Conservation (phyloP, 2,329 filamentous ascomycete genomes). For the Fusarium sulawesiense region DNA sequence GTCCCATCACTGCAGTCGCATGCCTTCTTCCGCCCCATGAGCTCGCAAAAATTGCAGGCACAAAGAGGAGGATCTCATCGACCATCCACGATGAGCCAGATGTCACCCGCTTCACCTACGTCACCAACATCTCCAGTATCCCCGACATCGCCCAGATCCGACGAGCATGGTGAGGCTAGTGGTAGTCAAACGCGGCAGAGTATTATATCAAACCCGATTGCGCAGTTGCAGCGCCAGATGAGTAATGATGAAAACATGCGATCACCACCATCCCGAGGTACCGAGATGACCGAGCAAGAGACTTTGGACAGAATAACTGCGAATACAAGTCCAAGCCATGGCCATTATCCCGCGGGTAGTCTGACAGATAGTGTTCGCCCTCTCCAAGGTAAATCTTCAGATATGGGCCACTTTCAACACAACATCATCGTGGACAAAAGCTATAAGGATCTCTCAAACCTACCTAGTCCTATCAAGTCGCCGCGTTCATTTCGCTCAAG, state of each 20-base stretch:
- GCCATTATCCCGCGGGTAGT: slow-evolving; percentile 68
- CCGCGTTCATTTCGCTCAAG: slow-evolving; percentile 81
- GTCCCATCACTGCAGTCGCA: slow-evolving; percentile 89
- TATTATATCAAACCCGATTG: slow-evolving; percentile 63
- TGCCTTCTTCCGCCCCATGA: slow-evolving; percentile 97
- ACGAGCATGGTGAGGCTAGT: slow-evolving; percentile 57
- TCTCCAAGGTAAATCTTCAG: slow-evolving; percentile 64
- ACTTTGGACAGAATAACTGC: slow-evolving; percentile 76
- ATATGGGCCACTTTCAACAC: slow-evolving; percentile 52
- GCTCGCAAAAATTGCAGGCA: slow-evolving; percentile 91
- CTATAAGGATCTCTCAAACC: slow-evolving; percentile 63
- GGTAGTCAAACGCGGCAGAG: slow-evolving; percentile 65
- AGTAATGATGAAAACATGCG: slow-evolving; percentile 63
- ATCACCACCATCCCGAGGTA: slow-evolving; percentile 79
- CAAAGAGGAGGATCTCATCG: slow-evolving; percentile 74
- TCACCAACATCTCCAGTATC: slow-evolving; percentile 32
- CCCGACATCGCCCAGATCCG: slow-evolving; percentile 46
- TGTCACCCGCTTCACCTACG: slow-evolving; percentile 37
- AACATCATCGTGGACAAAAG: slow-evolving; percentile 70
- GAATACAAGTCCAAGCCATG: slow-evolving; percentile 77
- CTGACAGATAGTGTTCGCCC: slow-evolving; percentile 83
- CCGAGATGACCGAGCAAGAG: slow-evolving; percentile 81
- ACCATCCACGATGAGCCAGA: slow-evolving; percentile 56
- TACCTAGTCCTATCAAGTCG: slow-evolving; percentile 74
- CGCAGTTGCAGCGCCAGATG: slow-evolving; percentile 46